A percentile compares a stretch with the other conserved stretches of the same genome.
Conservation (phyloP, 2,329 filamentous ascomycete genomes). For the Colletotrichum neosansevieriae region DNA sequence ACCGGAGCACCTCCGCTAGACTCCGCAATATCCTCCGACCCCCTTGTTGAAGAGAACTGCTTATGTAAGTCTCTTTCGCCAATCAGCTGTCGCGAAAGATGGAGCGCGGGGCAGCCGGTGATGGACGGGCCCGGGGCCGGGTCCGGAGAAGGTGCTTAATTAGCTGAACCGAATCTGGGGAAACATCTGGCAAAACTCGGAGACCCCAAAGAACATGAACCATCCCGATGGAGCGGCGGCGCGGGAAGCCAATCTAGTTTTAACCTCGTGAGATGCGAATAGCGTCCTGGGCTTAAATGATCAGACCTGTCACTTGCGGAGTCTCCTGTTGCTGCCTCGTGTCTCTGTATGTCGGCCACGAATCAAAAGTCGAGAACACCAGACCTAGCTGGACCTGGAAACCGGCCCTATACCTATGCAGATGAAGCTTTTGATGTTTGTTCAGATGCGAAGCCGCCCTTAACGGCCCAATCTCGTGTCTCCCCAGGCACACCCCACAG, state of each 20-base stretch:
- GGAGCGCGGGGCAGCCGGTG: background rate
- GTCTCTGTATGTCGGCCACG: conserved; percentile 2
- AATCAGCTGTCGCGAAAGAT: background rate
- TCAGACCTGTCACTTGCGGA: conserved; percentile 17
- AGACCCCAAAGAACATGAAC: background rate
- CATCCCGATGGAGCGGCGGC: conserved; percentile 3
- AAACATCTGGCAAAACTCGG: background rate
- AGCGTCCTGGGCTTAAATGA: conserved; percentile 8
- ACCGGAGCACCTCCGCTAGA: conserved; percentile 38
- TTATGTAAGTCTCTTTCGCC: background rate
- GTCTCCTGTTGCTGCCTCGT: conserved; percentile 36
- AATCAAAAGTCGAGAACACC: conserved; percentile 7
- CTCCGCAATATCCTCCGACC: conserved; percentile 33
- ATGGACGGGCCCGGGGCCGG: conserved; percentile 13
- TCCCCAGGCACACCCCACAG: conserved; percentile 13
- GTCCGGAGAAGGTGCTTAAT: conserved; percentile 28
- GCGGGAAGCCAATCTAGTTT: conserved; percentile 21
- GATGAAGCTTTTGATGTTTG: conserved; percentile 1
- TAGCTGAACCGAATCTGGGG: conserved; percentile 28
- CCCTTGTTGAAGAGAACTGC: conserved; percentile 9
- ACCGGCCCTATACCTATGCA: background rate
- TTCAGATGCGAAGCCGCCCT: background rate
- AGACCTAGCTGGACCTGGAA: background rate
- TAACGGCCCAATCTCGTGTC: conserved; percentile 17
- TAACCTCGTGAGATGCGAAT: conserved; percentile 19